Conservation (phyloP, 345 rosid genomes). For the Eucalyptus erythrocorys region DNA sequence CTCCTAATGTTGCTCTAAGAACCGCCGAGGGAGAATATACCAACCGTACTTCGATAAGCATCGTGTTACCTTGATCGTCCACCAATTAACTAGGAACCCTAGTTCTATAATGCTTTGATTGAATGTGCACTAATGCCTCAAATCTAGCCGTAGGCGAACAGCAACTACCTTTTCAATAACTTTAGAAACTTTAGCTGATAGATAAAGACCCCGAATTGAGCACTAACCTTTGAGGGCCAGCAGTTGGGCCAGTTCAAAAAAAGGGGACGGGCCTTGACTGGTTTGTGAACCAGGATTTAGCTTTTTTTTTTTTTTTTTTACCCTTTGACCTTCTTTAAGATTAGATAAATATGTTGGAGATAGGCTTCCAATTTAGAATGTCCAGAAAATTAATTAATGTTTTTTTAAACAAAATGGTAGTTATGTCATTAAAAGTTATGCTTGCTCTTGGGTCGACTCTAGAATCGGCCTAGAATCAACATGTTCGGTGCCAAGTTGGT, state of each 20-base stretch:
- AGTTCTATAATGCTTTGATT: neutral
- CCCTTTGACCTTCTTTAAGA: neutral
- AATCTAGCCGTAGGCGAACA: neutral
- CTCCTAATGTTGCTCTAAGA: neutral
- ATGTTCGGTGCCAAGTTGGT: accelerated
- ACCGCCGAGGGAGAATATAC: neutral
- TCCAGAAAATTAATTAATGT: neutral
- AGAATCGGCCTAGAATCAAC: neutral
- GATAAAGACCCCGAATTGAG: neutral
- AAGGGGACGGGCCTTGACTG: neutral
- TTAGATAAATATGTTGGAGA: neutral
- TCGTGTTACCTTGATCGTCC: neutral
- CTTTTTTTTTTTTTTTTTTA: accelerated
- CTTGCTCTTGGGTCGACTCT: neutral
- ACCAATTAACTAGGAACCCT: neutral
- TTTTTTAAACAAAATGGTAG: neutral
- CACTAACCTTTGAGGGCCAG: neutral
- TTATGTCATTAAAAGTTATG: neutral
- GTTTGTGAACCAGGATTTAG: neutral
- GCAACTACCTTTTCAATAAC: neutral
- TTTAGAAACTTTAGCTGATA: neutral
- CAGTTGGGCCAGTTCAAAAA: neutral
- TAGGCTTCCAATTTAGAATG: neutral
- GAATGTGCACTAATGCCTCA: neutral
- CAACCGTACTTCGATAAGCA: neutral